These are phyloP conservation scores for Fraxinus quadrangulata DNA, from an alignment of 257 asterid genomes.

Conservation along the genomic window DNA sequence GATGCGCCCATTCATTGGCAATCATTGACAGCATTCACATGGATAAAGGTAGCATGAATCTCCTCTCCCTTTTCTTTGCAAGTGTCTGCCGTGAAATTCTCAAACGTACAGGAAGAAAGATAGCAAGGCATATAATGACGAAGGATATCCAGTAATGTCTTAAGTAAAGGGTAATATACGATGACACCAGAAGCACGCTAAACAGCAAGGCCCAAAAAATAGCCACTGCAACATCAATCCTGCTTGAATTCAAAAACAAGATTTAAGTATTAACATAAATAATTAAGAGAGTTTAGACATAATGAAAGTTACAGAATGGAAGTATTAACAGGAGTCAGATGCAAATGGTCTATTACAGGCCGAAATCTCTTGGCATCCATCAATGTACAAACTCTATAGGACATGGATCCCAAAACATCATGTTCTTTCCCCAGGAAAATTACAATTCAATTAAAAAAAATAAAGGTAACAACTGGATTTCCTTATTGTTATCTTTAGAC, in stretches of 20 bases:
- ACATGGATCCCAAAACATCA: background rate
- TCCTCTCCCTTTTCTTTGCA: conserved; percentile 68
- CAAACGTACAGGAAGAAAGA: conserved; percentile 59
- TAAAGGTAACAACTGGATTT: background rate
- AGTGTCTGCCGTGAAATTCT: conserved; percentile 53
- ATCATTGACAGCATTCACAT: conserved; percentile 35
- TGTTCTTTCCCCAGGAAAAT: background rate
- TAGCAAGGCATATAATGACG: conserved; percentile 44
- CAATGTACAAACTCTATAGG: background rate
- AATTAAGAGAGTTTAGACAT: conserved; percentile 2
- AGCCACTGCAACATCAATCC: conserved; percentile 70
- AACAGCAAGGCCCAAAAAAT: conserved; percentile 49
- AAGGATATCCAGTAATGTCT: conserved; percentile 60
- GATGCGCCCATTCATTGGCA: conserved; percentile 15
- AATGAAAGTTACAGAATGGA: background rate
- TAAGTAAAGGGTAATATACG: conserved; percentile 58
- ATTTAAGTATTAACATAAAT: background rate
- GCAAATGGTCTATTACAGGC: background rate
- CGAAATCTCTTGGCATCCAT: conserved; percentile 2
- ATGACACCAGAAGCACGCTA: conserved; percentile 50
- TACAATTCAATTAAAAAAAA: background rate
- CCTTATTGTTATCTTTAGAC: background rate
- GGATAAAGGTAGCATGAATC: conserved; percentile 61
- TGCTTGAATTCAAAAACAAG: conserved; percentile 32
- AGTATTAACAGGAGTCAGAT: background rate